Conservation (phyloP, 257 asterid genomes). For the Rhazya stricta region DNA sequence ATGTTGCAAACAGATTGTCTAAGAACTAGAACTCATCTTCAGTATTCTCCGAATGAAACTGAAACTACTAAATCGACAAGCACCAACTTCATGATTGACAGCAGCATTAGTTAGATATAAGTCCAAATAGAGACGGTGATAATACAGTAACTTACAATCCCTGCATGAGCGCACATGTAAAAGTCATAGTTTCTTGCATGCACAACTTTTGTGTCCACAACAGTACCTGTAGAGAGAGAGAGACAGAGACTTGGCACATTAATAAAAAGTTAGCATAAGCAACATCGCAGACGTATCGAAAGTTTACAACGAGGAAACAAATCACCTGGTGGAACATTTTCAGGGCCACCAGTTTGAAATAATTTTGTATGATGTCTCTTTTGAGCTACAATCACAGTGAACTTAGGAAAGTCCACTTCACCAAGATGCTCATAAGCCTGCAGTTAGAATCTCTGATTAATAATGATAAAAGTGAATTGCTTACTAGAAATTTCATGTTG, state of each 20-base stretch:
- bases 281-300: neutral
- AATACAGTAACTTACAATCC: constrained; percentile 53
- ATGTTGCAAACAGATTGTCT: neutral
- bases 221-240: constrained; percentile 56
- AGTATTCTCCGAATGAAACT: neutral
- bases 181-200: constrained; percentile 84
- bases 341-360: constrained; percentile 62
- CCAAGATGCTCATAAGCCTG: constrained; percentile 90
- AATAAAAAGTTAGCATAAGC: constrained; percentile 4
- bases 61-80: neutral
- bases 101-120: neutral
- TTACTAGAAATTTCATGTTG: neutral
- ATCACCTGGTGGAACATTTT: constrained; percentile 82
- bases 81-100: neutral
- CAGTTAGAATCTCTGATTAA: constrained; percentile 1
- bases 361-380: constrained; percentile 79
- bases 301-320: constrained; percentile 12
- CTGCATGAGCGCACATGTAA: constrained; percentile 86
- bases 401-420: constrained; percentile 65
- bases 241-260: constrained; percentile 17
- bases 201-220: constrained; percentile 68
- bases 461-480: neutral
- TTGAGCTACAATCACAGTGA: constrained; percentile 84
- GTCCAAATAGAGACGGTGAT: neutral
- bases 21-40: neutral